Percentiles rank a stretch among this genome's conserved stretches.
phyloP scores from a whole-genome alignment of 2,329 filamentous ascomycete species.

The Hypoxylon sp. region DNA sequence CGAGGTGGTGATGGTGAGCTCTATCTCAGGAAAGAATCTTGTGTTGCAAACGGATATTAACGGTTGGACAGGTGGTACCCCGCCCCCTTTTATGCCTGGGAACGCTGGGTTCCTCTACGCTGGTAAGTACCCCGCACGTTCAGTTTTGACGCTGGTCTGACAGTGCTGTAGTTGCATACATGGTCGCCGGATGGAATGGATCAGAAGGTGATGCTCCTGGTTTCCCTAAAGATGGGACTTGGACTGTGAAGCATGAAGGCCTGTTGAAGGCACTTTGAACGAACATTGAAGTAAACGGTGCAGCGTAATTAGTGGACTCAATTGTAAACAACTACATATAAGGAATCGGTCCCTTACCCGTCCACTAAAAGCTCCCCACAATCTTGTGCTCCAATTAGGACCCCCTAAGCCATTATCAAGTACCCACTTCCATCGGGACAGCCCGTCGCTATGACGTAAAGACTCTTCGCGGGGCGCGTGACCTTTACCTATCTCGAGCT shows the following conservation, averaged over 20 bases:
- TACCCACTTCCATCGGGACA: constrained; percentile 16
- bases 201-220: constrained; percentile 54
- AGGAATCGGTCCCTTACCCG: too few relatives aligned
- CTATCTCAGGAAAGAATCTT: neutral
- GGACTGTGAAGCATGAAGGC: constrained; percentile 56
- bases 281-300: neutral
- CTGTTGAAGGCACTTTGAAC: constrained; percentile 54
- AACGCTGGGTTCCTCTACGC: constrained; percentile 58
- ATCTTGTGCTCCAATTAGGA: constrained; percentile 3
- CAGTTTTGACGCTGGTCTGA: neutral
- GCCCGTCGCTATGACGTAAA: constrained; percentile 32
- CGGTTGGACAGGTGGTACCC: constrained; percentile 38
- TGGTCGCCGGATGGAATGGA: constrained; percentile 54
- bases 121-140: constrained; percentile 14
- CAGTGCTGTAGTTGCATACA: constrained; percentile 54
- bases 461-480: neutral
- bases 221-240: constrained; percentile 56
- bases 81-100: constrained; percentile 57
- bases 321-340: too few relatives aligned
- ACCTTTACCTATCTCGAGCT: constrained; percentile 4
- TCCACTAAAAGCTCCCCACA: neutral
- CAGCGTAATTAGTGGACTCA: neutral
- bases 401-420: neutral
- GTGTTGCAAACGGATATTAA: constrained; percentile 17
- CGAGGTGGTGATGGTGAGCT: constrained; percentile 40